Percentiles rank a stretch among this genome's conserved stretches.
phyloP scores from a whole-genome alignment of 805 yeast species.

The Teunomyces gatunensis region DNA sequence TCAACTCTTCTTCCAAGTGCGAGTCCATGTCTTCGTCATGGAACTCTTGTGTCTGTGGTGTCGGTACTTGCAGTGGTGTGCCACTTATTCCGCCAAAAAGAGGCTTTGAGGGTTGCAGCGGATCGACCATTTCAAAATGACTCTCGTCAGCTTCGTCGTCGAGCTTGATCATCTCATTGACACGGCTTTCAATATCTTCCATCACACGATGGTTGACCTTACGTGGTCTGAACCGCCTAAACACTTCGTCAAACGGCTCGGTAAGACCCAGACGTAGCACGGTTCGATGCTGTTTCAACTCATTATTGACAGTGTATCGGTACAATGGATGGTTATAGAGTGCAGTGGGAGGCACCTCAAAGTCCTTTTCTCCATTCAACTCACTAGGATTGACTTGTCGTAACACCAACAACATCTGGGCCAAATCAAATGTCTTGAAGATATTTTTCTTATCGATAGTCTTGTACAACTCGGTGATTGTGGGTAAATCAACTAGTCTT shows the following conservation, averaged over 20 bases:
- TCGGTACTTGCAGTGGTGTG: slow-evolving; percentile 27
- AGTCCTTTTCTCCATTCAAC: slow-evolving; percentile 44
- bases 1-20: slow-evolving; percentile 55
- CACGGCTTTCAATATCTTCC: slow-evolving; percentile 74
- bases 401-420: slow-evolving; percentile 80
- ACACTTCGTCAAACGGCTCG: slow-evolving; percentile 72
- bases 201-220: slow-evolving; percentile 68
- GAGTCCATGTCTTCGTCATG: slow-evolving; percentile 22
- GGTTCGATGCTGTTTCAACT: slow-evolving; percentile 44
- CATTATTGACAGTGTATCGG: slow-evolving; percentile 28
- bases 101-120: slow-evolving; percentile 37
- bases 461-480: slow-evolving; percentile 81
- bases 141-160: slow-evolving; percentile 86
- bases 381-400: slow-evolving; percentile 44
- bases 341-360: slow-evolving; percentile 38
- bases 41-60: slow-evolving; percentile 10
- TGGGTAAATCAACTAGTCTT: slow-evolving; percentile 83
- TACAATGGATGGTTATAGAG: slow-evolving; percentile 41
- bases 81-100: slow-evolving; percentile 18
- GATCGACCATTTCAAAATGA: slow-evolving; percentile 69
- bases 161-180: slow-evolving; percentile 66
- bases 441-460: slow-evolving; percentile 86
- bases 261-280: slow-evolving; percentile 77
- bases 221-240: slow-evolving; percentile 67
- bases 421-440: slow-evolving; percentile 79